Base-by-base conservation (phyloP, 768 basidiomycete genomes). In the Leccinum longicurvipes region DNA sequence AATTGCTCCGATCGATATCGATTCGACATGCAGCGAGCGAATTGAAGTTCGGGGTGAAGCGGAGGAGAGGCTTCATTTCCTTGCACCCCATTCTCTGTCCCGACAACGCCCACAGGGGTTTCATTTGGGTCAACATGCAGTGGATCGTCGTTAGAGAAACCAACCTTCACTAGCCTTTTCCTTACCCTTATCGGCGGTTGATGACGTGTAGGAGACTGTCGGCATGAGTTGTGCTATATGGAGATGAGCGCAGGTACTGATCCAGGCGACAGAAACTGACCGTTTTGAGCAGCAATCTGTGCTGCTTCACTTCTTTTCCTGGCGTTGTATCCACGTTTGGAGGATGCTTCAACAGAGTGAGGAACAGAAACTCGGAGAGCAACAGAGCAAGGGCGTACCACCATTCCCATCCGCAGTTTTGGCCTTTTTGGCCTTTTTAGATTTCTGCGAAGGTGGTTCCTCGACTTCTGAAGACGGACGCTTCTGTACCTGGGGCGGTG, bases 11-110 rank as follows among this genome's bases (percentile, higher is more conserved):
- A 72, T 58, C 81, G 82, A 68, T 91, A 91, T 47, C 87, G 80
- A 63, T 83, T 87, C 0, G 89, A 90, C 90, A 92, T 92, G 74
- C 90, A 92, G 6, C 90, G 81, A 3, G 89, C 85, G 57, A 83
- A 85, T 56, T 92, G 90, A 24, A 87, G 74, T 64, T 92, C 90
- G 4, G 85, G 83, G 42, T 82, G 75, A 36, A 83, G 71, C 2
- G 75, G 66, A 23, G 70, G 67, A 11, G 70, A 61, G 28, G 63
- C 50, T 23, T 71, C 74, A 31, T 61, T 57, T 39, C 63, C 64
- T 63, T 67, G 56, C 12, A 50, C 59, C 9, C 68, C 63, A 23
- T 69, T 71, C 32, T 74, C 73, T 53, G 64, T 57, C 5, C 64
- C 55, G 11, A 73, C 67, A 36, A 76, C 66, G 49, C 64, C 64